Evolutionary conservation across 768 basidiomycete genomes (phyloP), one percentile per base, ranked within the genome.

Genomic region (Candolleomyces efflorescens): DNA sequence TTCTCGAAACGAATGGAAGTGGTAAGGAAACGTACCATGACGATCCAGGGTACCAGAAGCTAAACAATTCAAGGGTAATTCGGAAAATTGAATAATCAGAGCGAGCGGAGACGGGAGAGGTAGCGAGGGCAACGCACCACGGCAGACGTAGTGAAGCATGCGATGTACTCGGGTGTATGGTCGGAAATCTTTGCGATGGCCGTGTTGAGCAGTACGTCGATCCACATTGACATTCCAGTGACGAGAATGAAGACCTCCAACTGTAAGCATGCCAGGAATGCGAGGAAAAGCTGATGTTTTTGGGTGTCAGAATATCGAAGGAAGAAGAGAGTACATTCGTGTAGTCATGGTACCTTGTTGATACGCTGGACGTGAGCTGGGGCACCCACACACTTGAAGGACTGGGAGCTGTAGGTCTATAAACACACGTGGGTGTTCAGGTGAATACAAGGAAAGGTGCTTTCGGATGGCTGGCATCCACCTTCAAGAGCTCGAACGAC

Each of bases 381-480:
- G 0, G 83, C 81, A 1, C 84, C 83, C 22, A 82, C 77, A 53
- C 75, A 77, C 59, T 75, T 79, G 67, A 85, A 78, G 0, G 80
- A 77, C 20, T 78, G 73, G 0, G 68, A 68, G 49, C 68, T 77
- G 69, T 81, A 85, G 1, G 72, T 65, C 80, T 80, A 53, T 13
- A 39, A 17, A 44, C 13, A 55, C 32, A 44, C 22, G 22, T 12
- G 18, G 23, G 18, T 13, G 46, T 15, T 27, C 10, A 18, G 17
- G 9, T 45, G 41, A 23, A n/a, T 13, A 37, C 9, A 32, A 22
- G 27, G 5, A 13, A 32, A 6, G 17, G n/a, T 47, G 10, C 38
- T 3, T 15, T 13, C 15, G 12, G 2, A 12, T 22, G 39, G 17
- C 36, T 11, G n/a, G 44, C 9, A 60, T 64, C 5, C 53, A 80